Evolutionary conservation across 257 asterid species (phyloP), one percentile per base, ranked within the genome.

Genomic region (Solanum corneliomulleri): DNA sequence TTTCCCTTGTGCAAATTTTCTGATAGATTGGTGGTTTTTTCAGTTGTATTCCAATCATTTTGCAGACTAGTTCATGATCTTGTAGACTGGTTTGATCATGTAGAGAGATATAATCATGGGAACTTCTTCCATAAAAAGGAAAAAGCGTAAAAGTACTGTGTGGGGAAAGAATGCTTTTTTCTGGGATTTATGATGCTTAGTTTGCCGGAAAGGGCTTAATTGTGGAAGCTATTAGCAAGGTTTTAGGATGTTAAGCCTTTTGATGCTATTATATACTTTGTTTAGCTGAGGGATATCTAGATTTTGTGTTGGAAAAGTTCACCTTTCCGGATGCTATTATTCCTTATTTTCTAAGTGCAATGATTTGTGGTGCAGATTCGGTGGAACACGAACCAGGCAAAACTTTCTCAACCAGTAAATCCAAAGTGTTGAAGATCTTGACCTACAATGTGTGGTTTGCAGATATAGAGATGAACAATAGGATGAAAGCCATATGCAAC

Each of bases 361-460:
- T 89, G 47, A 78, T 85, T 44, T 88, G 62, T 62, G 33, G 74
- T 60, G 41, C 83, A 15, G 75, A 86, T 75, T 78, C 33, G 15
- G 80, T 87, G 85, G 89, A 87, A 21, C 80, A 69, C 77, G 90
- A 86, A 78, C 88, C 91, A 60, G 91, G 90, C 71, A 91, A 87
- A 69, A 83, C 91, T 88, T 52, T 83, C 78, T 21, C 60, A 83
- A 78, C 83, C 62, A 89, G 90, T 1, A 86, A 86, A 58, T 71
- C 92, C 56, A 89, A 72, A 82, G 82, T 89, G 27, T 91, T 94
- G 94, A 97, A 96, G 95, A 87, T 97, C 87, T 83, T 97, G 94
- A 95, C 93, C 90, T 97, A 97, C 82, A 97, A 97, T 86, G 89
- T 96, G 81, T 97, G 99, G 99, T 97, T 97, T 76, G 98, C 96